A percentile compares a stretch with the other conserved stretches of the same genome.
Evolutionary conservation across 2,329 filamentous ascomycete species (phyloP).

Genomic region (Thielaviopsis populi): DNA sequence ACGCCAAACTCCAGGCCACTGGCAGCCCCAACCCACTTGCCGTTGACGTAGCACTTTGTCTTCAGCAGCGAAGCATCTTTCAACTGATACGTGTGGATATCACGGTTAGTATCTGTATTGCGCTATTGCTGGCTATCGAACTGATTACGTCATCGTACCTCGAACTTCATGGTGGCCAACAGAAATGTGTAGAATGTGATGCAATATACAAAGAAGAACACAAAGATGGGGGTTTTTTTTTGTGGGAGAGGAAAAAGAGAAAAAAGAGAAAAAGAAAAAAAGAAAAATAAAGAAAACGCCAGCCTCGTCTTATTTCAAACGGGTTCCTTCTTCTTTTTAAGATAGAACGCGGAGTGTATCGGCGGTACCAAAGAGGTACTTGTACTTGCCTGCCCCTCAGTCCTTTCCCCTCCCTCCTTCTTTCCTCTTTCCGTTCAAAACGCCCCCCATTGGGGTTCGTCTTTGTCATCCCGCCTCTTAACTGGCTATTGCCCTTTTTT

Average conservation of each 20-base stretch:
- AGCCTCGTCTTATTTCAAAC: background rate
- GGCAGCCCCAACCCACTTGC: conserved; percentile 57
- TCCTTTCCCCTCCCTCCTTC: background rate
- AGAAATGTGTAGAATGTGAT: background rate
- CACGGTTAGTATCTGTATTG: background rate
- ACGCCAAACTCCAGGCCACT: conserved; percentile 63
- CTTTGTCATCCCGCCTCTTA: background rate
- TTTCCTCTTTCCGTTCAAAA: background rate
- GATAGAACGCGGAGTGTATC: background rate
- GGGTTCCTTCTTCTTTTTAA: background rate
- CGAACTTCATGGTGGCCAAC: conserved; percentile 8
- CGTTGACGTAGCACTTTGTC: conserved; percentile 57
- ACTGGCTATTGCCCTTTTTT: background rate
- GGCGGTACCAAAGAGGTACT: background rate
- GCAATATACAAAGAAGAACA: background rate
- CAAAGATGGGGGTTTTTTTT: background rate
- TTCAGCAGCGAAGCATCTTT: conserved; percentile 54
- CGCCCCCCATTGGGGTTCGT: background rate
- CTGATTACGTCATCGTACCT: conserved; percentile 5
- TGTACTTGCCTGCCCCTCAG: background rate
- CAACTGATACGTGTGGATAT: conserved; percentile 28
- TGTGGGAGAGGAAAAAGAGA: background rate
- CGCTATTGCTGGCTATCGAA: background rate
- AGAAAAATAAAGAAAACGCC: background rate
- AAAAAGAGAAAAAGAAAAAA: background rate